These are phyloP conservation scores for Exophiala sideris DNA, from an alignment of 2,329 filamentous ascomycete species.

Conservation along the genomic window DNA sequence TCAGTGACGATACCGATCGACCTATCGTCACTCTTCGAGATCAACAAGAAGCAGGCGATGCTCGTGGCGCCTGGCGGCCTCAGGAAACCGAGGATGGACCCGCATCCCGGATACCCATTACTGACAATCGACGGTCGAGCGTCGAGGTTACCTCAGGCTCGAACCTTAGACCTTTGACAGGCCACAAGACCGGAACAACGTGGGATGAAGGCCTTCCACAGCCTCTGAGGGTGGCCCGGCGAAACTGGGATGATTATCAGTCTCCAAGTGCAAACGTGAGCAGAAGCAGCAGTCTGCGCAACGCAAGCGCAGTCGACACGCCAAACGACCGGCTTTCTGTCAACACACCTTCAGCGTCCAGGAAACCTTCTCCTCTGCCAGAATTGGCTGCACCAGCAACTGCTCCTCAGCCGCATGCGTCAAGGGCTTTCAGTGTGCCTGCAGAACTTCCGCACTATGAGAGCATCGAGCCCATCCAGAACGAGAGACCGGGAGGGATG, in stretches of 20 bases:
- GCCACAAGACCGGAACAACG: conserved; percentile 23
- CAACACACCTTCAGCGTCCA: conserved; percentile 12
- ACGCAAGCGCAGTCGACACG: conserved; percentile 1
- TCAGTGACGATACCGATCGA: conserved; percentile 10
- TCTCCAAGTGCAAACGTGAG: conserved; percentile 14
- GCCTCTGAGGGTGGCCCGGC: conserved; percentile 20
- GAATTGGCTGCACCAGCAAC: conserved; percentile 2
- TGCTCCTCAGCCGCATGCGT: conserved; percentile 7
- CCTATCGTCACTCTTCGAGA: conserved; percentile 25
- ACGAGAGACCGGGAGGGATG: conserved; percentile 19
- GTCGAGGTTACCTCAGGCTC: conserved; percentile 19
- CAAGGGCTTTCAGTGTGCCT: conserved; percentile 16
- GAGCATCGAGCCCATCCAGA: conserved; percentile 9
- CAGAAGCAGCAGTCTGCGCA: conserved; percentile 16
- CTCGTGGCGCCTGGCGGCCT: conserved; percentile 26
- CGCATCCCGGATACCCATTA: background rate
- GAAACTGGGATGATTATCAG: conserved; percentile 25
- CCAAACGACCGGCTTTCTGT: conserved; percentile 8
- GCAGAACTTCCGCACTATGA: conserved; percentile 4
- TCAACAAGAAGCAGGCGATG: conserved; percentile 29
- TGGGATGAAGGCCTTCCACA: conserved; percentile 28
- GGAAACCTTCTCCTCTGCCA: conserved; percentile 7
- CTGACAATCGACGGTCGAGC: conserved; percentile 16
- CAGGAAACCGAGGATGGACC: conserved; percentile 23
- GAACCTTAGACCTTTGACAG: conserved; percentile 13